Conservation (phyloP, 768 basidiomycete species). For the Suillus lakei region DNA sequence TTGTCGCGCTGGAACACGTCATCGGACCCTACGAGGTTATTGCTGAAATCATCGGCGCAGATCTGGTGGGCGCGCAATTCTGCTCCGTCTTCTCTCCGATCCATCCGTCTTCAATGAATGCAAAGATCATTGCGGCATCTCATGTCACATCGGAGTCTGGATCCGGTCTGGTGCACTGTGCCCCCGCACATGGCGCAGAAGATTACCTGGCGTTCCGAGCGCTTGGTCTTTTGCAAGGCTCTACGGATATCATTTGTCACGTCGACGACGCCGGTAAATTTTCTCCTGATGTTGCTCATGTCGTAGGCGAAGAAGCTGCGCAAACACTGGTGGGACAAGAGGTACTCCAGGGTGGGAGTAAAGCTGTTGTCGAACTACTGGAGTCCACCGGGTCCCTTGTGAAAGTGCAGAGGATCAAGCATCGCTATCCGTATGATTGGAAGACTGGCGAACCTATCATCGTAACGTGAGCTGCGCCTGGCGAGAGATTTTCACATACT, state of each 20-base stretch:
- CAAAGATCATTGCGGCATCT: constrained; percentile 64
- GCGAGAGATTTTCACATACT: not conserved
- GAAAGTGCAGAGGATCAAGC: constrained; percentile 72
- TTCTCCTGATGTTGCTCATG: constrained; percentile 56
- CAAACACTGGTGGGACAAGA: constrained; percentile 63
- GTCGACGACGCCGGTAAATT: constrained; percentile 82
- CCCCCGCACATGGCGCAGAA: constrained; percentile 93
- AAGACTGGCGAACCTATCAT: constrained; percentile 93
- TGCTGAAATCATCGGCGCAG: constrained; percentile 36
- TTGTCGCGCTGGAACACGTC: constrained; percentile 38
- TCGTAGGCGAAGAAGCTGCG: constrained; percentile 56
- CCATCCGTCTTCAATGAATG: constrained; percentile 11
- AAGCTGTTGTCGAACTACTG: constrained; percentile 67
- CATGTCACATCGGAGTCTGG: constrained; percentile 91
- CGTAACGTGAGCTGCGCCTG: constrained; percentile 63
- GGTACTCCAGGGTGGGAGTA: constrained; percentile 76
- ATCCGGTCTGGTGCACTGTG: constrained; percentile 94
- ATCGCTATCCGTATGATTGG: constrained; percentile 97
- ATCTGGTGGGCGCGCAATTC: constrained; percentile 67
- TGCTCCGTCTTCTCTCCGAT: constrained; percentile 58
- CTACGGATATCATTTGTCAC: constrained; percentile 69
- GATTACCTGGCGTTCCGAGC: constrained; percentile 83
- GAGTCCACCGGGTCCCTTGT: constrained; percentile 56
- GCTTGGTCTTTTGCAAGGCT: constrained; percentile 48
- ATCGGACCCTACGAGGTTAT: constrained; percentile 25